Percentiles rank a stretch among this genome's conserved stretches.
phyloP scores from a whole-genome alignment of 1,284 basidiomycete genomes.

The Anthracocystis setariae region DNA sequence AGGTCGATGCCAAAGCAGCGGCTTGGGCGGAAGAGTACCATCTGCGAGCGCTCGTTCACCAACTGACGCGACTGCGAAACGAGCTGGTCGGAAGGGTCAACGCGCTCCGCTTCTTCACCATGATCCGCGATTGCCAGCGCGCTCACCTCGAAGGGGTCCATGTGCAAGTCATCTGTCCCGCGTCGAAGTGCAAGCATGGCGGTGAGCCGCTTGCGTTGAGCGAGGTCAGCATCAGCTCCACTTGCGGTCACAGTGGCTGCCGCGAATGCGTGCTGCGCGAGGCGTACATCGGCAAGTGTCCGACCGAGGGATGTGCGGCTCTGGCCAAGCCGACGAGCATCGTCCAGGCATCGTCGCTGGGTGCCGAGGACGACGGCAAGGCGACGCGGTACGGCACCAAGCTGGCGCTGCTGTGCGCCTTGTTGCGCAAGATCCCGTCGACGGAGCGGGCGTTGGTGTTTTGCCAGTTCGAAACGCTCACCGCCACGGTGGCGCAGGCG shows the following conservation, averaged over 20 bases:
- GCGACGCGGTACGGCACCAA: constrained; percentile 85
- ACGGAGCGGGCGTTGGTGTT: constrained; percentile 87
- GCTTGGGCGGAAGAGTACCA: constrained; percentile 53
- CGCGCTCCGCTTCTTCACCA: constrained; percentile 57
- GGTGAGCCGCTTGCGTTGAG: constrained; percentile 24
- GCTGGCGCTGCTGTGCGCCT: constrained; percentile 81
- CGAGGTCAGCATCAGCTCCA: constrained; percentile 45
- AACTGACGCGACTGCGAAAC: constrained; percentile 52
- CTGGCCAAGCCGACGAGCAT: constrained; percentile 49
- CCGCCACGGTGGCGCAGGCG: constrained; percentile 86
- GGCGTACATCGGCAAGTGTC: constrained; percentile 53
- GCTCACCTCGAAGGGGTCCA: constrained; percentile 41
- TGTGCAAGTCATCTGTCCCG: constrained; percentile 43
- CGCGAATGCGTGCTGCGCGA: constrained; percentile 46
- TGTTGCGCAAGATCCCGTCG: constrained; percentile 82
- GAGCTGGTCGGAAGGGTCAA: constrained; percentile 50
- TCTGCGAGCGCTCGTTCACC: constrained; percentile 48
- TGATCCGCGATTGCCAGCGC: constrained; percentile 52
- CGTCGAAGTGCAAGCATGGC: constrained; percentile 27
- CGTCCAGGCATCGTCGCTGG: constrained; percentile 46
- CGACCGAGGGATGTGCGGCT: constrained; percentile 47
- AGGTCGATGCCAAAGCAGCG: constrained; percentile 32
- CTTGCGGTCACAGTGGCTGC: constrained; percentile 56
- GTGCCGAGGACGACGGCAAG: constrained; percentile 69
- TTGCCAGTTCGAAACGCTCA: constrained; percentile 91